Evolutionary conservation across 306 rosid genomes (phyloP).

Genomic region (Vigna trinervia): DNA sequence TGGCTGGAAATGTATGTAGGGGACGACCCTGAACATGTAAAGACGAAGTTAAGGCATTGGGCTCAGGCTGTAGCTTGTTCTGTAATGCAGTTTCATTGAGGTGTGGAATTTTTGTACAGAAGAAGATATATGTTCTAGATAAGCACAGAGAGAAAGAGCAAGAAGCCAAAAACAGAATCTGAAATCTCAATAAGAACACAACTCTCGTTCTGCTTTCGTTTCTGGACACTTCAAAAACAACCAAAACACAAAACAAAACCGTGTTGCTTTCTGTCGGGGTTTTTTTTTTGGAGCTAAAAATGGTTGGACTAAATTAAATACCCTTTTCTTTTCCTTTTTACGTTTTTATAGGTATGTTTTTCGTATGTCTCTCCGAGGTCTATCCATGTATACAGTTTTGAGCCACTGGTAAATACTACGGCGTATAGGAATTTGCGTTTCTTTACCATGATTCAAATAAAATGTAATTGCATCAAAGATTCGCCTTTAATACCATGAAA

Average conservation of each 20-base stretch:
- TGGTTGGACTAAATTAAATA: constrained; percentile 17
- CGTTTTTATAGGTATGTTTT: background rate
- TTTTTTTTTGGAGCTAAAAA: constrained; percentile 30
- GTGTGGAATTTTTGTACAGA: constrained; percentile 51
- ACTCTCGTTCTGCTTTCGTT: too few relatives aligned
- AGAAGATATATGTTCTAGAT: constrained; percentile 34
- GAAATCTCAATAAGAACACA: background rate
- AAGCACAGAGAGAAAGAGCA: background rate
- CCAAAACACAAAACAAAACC: background rate
- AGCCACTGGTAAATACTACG: constrained; percentile 8
- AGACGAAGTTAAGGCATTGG: constrained; percentile 90
- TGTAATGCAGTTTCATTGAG: constrained; percentile 71
- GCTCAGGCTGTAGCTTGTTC: constrained; percentile 99
- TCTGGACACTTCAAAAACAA: too few relatives aligned
- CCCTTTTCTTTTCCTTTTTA: constrained; percentile 17
- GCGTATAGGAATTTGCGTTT: constrained; percentile 23
- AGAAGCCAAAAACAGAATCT: background rate
- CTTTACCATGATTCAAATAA: background rate
- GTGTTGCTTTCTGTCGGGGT: constrained; percentile 16
- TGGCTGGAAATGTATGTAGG: constrained; percentile 47
- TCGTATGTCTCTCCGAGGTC: background rate
- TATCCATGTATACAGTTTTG: constrained; percentile 38
- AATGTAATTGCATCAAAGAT: too few relatives aligned
- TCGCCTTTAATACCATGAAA: too few relatives aligned
- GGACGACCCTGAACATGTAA: constrained; percentile 85